A percentile compares a stretch with the other conserved stretches of the same genome.
Conservation (phyloP, 306 rosid species). For the Glycine tomentella region DNA sequence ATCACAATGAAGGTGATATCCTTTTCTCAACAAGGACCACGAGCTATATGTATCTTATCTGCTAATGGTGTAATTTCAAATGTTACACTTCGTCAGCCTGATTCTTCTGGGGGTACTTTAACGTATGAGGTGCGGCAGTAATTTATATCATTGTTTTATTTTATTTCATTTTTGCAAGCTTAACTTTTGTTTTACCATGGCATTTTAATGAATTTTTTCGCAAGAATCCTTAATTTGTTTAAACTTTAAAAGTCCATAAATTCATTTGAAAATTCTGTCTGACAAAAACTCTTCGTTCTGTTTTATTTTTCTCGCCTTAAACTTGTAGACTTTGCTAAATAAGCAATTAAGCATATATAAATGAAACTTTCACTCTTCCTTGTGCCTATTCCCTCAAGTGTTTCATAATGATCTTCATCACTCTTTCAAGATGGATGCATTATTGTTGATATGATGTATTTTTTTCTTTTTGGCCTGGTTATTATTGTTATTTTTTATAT, state of each 20-base stretch:
- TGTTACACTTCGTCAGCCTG: conserved; percentile 83
- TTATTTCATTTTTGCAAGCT: background rate
- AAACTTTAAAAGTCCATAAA: background rate
- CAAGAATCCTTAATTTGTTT: background rate
- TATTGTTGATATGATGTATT: background rate
- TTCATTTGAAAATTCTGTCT: conserved; percentile 5
- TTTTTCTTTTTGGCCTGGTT: background rate
- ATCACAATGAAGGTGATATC: conserved; percentile 76
- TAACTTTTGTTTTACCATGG: background rate
- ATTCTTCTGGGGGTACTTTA: conserved; percentile 76
- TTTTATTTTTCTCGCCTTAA: conserved; percentile 10
- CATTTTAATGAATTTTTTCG: conserved; percentile 35
- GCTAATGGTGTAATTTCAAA: conserved; percentile 78
- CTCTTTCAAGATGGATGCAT: background rate
- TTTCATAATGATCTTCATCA: conserved; percentile 11
- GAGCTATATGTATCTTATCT: conserved; percentile 81
- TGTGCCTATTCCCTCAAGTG: background rate
- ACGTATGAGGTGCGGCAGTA: conserved; percentile 71
- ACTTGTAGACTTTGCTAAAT: background rate
- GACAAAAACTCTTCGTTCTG: background rate
- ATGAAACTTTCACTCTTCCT: background rate
- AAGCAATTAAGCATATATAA: background rate
- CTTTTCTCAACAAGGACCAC: conserved; percentile 83
- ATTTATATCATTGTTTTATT: conserved; percentile 28
- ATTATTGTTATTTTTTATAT: too few relatives aligned